A percentile compares a stretch with the other conserved stretches of the same genome.
Conservation (phyloP, 2,329 filamentous ascomycete species). For the Penicillium sp. region DNA sequence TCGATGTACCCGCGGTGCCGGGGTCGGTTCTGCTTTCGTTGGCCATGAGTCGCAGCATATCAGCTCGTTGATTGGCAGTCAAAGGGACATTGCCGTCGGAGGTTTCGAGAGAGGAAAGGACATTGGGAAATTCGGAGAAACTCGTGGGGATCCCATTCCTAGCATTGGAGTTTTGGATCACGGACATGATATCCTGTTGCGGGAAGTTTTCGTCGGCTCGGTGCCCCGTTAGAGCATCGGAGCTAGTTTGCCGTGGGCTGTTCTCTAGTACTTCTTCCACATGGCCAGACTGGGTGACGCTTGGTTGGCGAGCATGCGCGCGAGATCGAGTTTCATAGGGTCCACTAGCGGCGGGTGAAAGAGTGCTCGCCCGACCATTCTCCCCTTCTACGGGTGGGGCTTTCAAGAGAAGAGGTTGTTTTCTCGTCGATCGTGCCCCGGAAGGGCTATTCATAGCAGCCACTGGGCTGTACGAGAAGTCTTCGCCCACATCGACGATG, state of each 20-base stretch:
- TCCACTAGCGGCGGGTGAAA: slow-evolving; percentile 33
- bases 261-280: slow-evolving; percentile 44
- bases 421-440: slow-evolving; percentile 41
- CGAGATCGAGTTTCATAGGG: slow-evolving; percentile 31
- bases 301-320: slow-evolving; percentile 28
- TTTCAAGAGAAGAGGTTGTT: slow-evolving; percentile 44
- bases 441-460: slow-evolving; percentile 33
- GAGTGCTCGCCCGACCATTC: slow-evolving; percentile 30
- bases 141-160: slow-evolving; percentile 37
- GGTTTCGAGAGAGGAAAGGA: slow-evolving; percentile 42
- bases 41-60: slow-evolving; percentile 45
- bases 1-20: slow-evolving; percentile 35
- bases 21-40: slow-evolving; percentile 43
- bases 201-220: slow-evolving; percentile 23
- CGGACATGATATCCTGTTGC: slow-evolving; percentile 46
- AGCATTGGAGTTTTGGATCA: slow-evolving; percentile 45
- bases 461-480: slow-evolving; percentile 36
- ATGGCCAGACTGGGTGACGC: slow-evolving; percentile 29
- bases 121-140: slow-evolving; percentile 41
- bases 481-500: slow-evolving; percentile 59
- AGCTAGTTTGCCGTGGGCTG: slow-evolving; percentile 28
- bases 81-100: slow-evolving; percentile 41
- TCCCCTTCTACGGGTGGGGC: slow-evolving; percentile 34
- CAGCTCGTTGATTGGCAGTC: slow-evolving; percentile 43
- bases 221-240: slow-evolving; percentile 17